Percentiles rank a stretch among this genome's conserved stretches.
Conservation (phyloP, 306 rosid species). For the Aeschynomene evenia region DNA sequence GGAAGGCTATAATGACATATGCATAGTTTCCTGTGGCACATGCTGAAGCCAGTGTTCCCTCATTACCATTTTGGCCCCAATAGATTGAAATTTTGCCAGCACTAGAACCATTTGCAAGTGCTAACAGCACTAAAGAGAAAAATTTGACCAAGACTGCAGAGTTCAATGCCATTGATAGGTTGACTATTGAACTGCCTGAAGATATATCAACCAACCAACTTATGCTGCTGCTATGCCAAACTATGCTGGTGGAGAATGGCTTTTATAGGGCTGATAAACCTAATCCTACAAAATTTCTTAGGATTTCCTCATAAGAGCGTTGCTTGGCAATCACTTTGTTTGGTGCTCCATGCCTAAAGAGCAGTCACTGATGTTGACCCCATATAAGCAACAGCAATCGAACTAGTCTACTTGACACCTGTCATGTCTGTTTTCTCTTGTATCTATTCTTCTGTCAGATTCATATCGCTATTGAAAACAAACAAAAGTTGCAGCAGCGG, state of each 20-base stretch:
- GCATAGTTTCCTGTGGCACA: slow-evolving; percentile 29
- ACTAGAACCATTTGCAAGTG: slow-evolving; percentile 11
- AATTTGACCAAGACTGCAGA: slow-evolving; percentile 2
- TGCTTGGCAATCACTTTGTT: slow-evolving; percentile 23
- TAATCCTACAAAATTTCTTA: background rate
- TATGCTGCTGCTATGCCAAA: background rate
- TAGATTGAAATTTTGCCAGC: slow-evolving; percentile 25
- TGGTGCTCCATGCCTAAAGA: background rate
- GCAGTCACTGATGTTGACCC: slow-evolving; percentile 13
- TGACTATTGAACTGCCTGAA: background rate
- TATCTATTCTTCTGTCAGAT: background rate
- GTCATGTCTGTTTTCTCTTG: slow-evolving; percentile 7
- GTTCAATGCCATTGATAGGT: slow-evolving; percentile 19
- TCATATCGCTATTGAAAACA: background rate
- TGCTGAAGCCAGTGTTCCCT: slow-evolving; percentile 25
- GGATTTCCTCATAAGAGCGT: slow-evolving; percentile 1
- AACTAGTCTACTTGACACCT: background rate
- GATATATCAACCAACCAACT: background rate
- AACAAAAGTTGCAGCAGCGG: background rate
- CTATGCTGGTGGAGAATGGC: slow-evolving; percentile 8
- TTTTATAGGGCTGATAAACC: slow-evolving; percentile 23
- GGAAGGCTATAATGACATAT: slow-evolving; percentile 21
- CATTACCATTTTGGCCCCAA: slow-evolving; percentile 32
- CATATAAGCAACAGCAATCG: background rate
- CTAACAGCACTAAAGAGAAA: slow-evolving; percentile 21